These are phyloP conservation scores for Isabelozyma pseudorhagii DNA, from an alignment of 805 yeast genomes.

Conservation along the genomic window DNA sequence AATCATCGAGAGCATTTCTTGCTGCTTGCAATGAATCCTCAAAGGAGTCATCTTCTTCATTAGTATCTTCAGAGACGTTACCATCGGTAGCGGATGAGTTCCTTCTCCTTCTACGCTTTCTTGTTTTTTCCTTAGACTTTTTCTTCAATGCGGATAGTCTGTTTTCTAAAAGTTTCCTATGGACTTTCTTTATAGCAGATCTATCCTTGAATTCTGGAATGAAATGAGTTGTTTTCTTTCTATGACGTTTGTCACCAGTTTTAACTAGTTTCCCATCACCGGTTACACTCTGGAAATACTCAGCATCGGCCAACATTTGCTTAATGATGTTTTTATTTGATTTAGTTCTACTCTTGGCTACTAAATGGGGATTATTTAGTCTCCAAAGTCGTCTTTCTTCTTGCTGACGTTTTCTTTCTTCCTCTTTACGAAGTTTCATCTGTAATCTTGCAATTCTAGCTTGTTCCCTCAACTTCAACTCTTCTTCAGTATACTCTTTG, in stretches of 20 bases:
- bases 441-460: background rate
- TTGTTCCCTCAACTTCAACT: slow-evolving; percentile 5
- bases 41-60: slow-evolving; percentile 5
- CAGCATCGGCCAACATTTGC: slow-evolving; percentile 20
- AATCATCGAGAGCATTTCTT: slow-evolving; percentile 6
- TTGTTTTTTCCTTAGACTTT: slow-evolving; percentile 3
- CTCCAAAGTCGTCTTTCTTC: slow-evolving; percentile 2
- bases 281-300: slow-evolving; percentile 38
- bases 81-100: background rate
- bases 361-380: background rate
- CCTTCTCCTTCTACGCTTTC: slow-evolving; percentile 1
- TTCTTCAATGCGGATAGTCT: slow-evolving; percentile 10
- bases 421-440: background rate
- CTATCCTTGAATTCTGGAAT: slow-evolving; percentile 18
- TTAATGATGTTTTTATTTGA: background rate
- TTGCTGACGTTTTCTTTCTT: slow-evolving; percentile 1
- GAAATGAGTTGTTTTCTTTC: slow-evolving; percentile 24
- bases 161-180: slow-evolving; percentile 8
- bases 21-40: slow-evolving; percentile 9
- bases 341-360: background rate
- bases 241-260: slow-evolving; percentile 30
- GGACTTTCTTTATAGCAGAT: slow-evolving; percentile 9
- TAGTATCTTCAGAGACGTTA: background rate
- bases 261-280: slow-evolving; percentile 32
- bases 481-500: background rate